Evolutionary conservation across 1,284 basidiomycete species (phyloP), one percentile per base, ranked within the genome.

Genomic region (Malassezia arunalokei): DNA sequence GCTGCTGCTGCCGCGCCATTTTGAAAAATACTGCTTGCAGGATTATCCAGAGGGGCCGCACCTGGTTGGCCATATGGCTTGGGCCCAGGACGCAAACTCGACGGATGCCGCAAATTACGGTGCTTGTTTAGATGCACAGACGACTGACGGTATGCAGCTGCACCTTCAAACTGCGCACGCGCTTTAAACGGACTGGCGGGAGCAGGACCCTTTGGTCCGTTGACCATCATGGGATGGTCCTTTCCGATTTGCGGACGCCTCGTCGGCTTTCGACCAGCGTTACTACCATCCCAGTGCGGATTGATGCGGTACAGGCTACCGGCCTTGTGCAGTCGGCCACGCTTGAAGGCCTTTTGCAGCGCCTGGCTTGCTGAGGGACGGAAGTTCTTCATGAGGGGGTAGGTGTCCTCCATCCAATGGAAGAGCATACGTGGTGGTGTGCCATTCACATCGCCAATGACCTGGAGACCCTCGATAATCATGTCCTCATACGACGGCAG

Each of bases 331-430:
- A 71, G 54, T 20, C 67, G 57, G n/a, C 66, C 67, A 9, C 67
- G 63, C 47, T 70, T 70, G 40, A 61, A 62, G 14, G 69, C 67
- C 47, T 70, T 71, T 42, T 69, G 65, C 17, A 71, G 44, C 3
- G 69, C 67, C 50, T 71, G 69, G 28, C 63, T 63, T 5, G 69
- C 69, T 4, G 69, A 71, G 6, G 69, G 64, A 9, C 66, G 63
- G 50, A 71, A 71, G 56, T 68, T 71, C 38, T 67, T 67, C 51
- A 57, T 64, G 32, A 71, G 59, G 15, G 65, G 65, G 28, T 71
- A 70, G 11, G 63, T 62, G 31, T 59, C 60, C 56, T 60, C 60
- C 64, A 66, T 68, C 64, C 64, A 68, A 45, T 64, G 61, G 50
- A 63, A 66, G 5, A 67, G 58, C 31, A 56, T 60, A 29, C 65